phyloP scores from a whole-genome alignment of 225 moss, liverwort and hornwort genomes.

The Ulota crispa region DNA sequence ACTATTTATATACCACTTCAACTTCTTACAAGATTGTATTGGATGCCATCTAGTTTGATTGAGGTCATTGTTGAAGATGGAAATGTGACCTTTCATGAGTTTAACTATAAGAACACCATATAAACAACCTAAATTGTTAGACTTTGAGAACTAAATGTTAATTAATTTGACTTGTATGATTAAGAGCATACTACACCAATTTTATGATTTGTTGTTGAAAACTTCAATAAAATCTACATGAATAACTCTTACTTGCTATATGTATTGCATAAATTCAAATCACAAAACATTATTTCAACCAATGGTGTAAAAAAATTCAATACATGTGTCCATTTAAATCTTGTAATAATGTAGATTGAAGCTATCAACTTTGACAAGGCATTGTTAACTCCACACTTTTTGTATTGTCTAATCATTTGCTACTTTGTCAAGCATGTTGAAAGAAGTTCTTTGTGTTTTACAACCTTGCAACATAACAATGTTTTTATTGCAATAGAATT shows the following conservation, averaged over 20 bases:
- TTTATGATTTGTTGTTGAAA: accelerated
- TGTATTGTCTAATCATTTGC: no score
- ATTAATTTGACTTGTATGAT: background rate
- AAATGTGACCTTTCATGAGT: constrained; percentile 19
- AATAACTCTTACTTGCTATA: background rate
- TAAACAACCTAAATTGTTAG: background rate
- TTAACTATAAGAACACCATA: constrained; percentile 13
- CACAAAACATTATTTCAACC: no score
- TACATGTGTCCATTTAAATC: background rate
- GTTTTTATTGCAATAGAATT: no score
- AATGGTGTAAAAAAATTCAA: no score
- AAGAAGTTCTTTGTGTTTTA: no score
- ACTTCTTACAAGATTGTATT: background rate
- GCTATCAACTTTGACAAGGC: background rate
- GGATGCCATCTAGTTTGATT: constrained; percentile 26
- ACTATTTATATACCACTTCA: background rate
- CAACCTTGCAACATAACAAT: no score
- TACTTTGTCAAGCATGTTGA: no score
- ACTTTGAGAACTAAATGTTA: accelerated
- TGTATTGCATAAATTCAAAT: background rate
- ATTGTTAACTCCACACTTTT: no score
- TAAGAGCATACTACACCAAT: background rate
- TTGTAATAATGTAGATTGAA: background rate
- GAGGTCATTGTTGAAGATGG: constrained; percentile 9
- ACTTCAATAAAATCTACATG: background rate